Base-by-base conservation (phyloP, 2,329 filamentous ascomycete species). In the Pseudocercospora macadamiae region DNA sequence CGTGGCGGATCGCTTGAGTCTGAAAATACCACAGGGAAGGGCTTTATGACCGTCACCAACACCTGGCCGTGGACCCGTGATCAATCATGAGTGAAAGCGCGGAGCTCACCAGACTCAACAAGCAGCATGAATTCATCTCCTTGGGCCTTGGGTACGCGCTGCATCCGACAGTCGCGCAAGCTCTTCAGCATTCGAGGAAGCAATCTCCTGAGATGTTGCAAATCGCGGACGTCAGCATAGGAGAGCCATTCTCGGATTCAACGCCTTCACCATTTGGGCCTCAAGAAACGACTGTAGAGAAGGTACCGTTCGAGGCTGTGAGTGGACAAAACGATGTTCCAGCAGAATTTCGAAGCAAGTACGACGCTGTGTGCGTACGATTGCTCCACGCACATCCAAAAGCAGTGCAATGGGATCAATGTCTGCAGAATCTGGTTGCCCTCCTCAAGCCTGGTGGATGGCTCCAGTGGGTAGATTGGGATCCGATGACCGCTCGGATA, bases 401-500 rank as follows among this genome's bases (percentile, higher is more conserved):
- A 5, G 18, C 16, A 2, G 42, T 57, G 9, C 23, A 60, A 28
- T 65, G 63, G 61, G 61, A 36, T 2, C 18, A 26, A 14, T 39
- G 51, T 6, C 19, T 60, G 10, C 26, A 37, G 6, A 63, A 62
- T 42, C n/a, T 63, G 10, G 16, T 54, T n/a, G 32, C 54, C 4
- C 36, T 64, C 9, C 30, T 65, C 8, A 61, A 60, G 16, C 61
- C 61, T 8, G 61, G 61, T 9, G 63, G 56, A 8, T 57, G 54
- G 54, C 14, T 62, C 3, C 57, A 59, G 16, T 62, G 60, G 60
- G 36, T 51, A 19, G 57, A 59, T 18, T 59, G 57, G 51, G 62
- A 66, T 34, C 64, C 62, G 3, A 53, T 61, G 28, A 64, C 64
- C 16, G 57, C 58, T 3, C 51, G 64, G 4, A 62, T 66, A 19